Evolutionary conservation across 1,139 yeast genomes (phyloP).

Genomic region (Spathaspora sp.): DNA sequence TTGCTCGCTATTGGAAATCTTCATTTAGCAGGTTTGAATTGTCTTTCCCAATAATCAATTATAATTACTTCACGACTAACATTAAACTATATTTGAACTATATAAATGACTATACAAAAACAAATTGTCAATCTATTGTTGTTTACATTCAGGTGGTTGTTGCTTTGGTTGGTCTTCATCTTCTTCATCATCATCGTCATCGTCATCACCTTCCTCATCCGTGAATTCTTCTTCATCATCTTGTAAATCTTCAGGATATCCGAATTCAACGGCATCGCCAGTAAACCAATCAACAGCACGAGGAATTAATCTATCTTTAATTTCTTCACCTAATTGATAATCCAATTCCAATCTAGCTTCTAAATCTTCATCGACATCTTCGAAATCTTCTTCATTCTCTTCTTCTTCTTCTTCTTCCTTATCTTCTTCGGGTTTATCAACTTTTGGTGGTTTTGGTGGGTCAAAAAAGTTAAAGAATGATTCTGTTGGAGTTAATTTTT

Average conservation of each 20-base stretch:
- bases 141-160: constrained; percentile 85
- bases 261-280: constrained; percentile 83
- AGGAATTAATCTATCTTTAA: constrained; percentile 93
- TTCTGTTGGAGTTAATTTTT: constrained; percentile 87
- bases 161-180: constrained; percentile 61
- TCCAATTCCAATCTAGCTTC: constrained; percentile 88
- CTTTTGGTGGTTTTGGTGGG: constrained; percentile 80
- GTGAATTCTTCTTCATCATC: constrained; percentile 51
- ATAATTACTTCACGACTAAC: no score
- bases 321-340: constrained; percentile 94
- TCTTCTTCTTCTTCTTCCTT: constrained; percentile 45
- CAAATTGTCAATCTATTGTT: constrained; percentile 36
- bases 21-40: no score
- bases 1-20: no score
- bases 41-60: no score
- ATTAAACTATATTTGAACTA: neutral
- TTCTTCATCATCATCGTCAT: constrained; percentile 50
- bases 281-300: constrained; percentile 98
- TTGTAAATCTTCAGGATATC: constrained; percentile 45
- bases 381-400: constrained; percentile 49
- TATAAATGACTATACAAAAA: neutral
- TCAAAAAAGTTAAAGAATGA: constrained; percentile 94
- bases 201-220: constrained; percentile 45
- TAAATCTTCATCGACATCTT: constrained; percentile 71
- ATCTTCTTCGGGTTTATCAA: constrained; percentile 43